Conservation (phyloP, 1,284 basidiomycete genomes). For the Chiua sp. region DNA sequence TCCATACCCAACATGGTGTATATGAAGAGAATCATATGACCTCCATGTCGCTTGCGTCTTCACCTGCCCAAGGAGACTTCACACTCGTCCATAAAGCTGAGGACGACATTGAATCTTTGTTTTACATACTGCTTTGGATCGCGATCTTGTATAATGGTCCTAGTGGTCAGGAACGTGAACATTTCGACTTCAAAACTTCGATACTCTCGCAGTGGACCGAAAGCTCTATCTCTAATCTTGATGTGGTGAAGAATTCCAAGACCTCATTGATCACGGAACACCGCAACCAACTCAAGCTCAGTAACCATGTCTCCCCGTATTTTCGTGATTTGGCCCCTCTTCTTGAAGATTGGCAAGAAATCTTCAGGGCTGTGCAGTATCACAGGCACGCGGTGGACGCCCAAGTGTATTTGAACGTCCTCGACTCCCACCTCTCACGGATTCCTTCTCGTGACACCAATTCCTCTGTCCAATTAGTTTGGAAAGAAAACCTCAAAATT, state of each 20-base stretch:
- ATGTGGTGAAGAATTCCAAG: background rate
- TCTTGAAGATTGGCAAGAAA: too few relatives aligned
- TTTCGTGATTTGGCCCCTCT: background rate
- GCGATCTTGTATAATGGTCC: background rate
- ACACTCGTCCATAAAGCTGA: background rate
- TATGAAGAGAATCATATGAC: background rate
- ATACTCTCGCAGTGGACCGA: background rate
- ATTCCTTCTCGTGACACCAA: too few relatives aligned
- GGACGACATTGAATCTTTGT: background rate
- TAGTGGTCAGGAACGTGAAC: background rate
- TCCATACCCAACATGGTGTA: background rate
- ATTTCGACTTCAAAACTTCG: background rate
- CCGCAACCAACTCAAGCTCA: background rate
- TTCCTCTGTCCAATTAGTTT: too few relatives aligned
- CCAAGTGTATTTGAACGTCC: too few relatives aligned
- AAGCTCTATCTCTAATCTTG: background rate
- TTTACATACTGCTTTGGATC: background rate
- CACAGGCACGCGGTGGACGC: too few relatives aligned
- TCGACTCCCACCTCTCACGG: too few relatives aligned
- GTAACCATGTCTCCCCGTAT: background rate
- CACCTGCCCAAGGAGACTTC: background rate
- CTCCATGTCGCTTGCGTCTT: background rate
- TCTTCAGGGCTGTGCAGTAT: too few relatives aligned
- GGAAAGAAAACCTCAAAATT: background rate
- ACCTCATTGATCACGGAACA: background rate